Evolutionary conservation across 2,329 filamentous ascomycete species (phyloP), one percentile per base, ranked within the genome.

Genomic region (Colletotrichum magnum): DNA sequence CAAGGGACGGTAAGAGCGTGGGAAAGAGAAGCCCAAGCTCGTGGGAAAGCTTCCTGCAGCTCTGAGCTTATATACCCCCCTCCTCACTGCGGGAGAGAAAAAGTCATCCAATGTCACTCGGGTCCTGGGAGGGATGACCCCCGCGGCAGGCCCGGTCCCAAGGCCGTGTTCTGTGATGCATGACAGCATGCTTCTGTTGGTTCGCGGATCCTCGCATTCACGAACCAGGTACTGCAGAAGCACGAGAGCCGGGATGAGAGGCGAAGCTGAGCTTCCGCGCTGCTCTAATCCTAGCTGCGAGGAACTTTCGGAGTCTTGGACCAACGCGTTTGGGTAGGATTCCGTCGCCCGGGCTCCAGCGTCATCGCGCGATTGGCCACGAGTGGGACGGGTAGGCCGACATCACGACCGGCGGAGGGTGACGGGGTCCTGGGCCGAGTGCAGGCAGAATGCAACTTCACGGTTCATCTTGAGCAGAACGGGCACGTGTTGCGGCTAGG

Each of bases 61-160:
- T 45, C 26, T 21, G 58, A 70, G 64, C 52, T 70, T 70, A 70
- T 70, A 70, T 70, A 70, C 58, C 50, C 47, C 51, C 50, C 48
- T 39, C n/a, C 16, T 5, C 39, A 65, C 26, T n/a, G 48, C 24
- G 39, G 13, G 36, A 48, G 24, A 57, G 21, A 13, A 68, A 62
- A 66, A 57, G n/a, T 47, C 53, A 39, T 68, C 64, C 58, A 51
- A 56, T 59, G 57, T 63, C 57, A 50, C 16, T 47, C 58, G 41
- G 54, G 32, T 36, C 16, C 47, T 50, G 45, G 54, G 16, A 45
- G 41, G 56, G 45, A n/a, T 45, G 16, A 60, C 56, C 36, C 62
- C 56, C 58, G 57, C 45, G 51, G 10, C n/a, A 45, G 32, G 15
- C 41, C 28, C 36, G 15, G 61, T 58, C 26, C 64, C 39, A 41